These are phyloP conservation scores for Podospora fimiseda DNA, from an alignment of 495 filamentous ascomycete genomes.

Conservation along the genomic window DNA sequence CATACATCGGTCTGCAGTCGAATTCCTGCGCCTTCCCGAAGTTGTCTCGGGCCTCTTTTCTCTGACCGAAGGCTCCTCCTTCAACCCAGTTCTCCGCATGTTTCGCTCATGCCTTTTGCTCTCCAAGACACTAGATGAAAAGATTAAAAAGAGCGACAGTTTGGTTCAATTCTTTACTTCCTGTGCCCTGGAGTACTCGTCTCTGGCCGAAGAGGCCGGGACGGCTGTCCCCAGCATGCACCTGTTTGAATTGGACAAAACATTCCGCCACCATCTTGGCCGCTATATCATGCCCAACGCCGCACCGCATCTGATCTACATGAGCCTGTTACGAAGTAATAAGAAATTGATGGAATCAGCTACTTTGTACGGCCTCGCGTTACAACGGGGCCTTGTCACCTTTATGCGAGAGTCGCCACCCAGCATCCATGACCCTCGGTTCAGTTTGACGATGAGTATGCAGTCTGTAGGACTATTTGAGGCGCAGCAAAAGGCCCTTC, in stretches of 20 bases:
- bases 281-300: background rate
- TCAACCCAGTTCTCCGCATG: background rate
- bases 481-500: no score
- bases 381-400: background rate
- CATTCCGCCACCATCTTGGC: background rate
- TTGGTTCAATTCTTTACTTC: background rate
- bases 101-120: background rate
- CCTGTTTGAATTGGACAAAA: background rate
- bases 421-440: no score
- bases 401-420: background rate
- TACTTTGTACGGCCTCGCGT: background rate
- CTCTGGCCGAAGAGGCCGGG: background rate
- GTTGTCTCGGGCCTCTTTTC: background rate
- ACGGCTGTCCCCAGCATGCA: background rate
- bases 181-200: background rate
- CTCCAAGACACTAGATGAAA: background rate
- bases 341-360: background rate
- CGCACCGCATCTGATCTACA: background rate
- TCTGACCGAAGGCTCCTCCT: background rate
- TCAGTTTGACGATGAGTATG: background rate
- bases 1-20: background rate
- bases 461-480: background rate
- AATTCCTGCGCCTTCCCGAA: background rate
- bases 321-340: background rate
- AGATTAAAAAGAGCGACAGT: background rate